Percentiles rank a stretch among this genome's conserved stretches.
These are phyloP conservation scores for Saccharomycopsis javanensis DNA, from an alignment of 805 yeast species.

Conservation along the genomic window DNA sequence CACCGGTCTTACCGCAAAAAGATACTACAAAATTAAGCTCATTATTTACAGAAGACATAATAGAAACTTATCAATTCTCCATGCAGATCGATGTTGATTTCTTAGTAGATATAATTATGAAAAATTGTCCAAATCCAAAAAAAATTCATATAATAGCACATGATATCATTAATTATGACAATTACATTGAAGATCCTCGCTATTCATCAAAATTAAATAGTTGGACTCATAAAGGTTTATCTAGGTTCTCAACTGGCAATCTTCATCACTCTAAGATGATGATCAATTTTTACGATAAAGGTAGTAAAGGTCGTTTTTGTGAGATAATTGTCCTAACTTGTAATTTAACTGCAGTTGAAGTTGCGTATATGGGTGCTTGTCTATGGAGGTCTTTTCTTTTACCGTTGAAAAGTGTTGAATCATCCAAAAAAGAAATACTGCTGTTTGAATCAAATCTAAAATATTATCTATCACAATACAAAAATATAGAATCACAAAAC, in stretches of 20 bases:
- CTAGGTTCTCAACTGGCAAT: constrained; percentile 29
- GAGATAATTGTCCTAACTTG: constrained; percentile 35
- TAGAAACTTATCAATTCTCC: constrained; percentile 33
- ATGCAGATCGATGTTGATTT: constrained; percentile 31
- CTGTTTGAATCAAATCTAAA: constrained; percentile 27
- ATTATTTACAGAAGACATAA: constrained; percentile 8
- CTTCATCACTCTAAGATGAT: constrained; percentile 40
- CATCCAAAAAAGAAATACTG: constrained; percentile 15
- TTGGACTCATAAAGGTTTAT: constrained; percentile 21
- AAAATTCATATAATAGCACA: constrained; percentile 23
- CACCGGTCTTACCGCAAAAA: constrained; percentile 8
- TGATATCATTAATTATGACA: constrained; percentile 11
- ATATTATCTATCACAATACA: constrained; percentile 27
- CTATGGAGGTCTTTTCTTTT: constrained; percentile 34
- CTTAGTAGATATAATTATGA: constrained; percentile 25
- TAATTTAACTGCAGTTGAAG: constrained; percentile 32
- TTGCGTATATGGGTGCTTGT: constrained; percentile 34
- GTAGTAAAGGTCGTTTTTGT: constrained; percentile 16
- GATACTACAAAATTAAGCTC: constrained; percentile 2
- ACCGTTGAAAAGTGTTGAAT: constrained; percentile 7
- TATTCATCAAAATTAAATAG: not conserved
- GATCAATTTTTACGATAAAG: constrained; percentile 28
- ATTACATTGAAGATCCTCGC: not conserved
- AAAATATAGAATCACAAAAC: constrained; percentile 18
- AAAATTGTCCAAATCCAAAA: constrained; percentile 17